phyloP scores from a whole-genome alignment of 23 red algal genomes.

The Pyropia haitanensis region DNA sequence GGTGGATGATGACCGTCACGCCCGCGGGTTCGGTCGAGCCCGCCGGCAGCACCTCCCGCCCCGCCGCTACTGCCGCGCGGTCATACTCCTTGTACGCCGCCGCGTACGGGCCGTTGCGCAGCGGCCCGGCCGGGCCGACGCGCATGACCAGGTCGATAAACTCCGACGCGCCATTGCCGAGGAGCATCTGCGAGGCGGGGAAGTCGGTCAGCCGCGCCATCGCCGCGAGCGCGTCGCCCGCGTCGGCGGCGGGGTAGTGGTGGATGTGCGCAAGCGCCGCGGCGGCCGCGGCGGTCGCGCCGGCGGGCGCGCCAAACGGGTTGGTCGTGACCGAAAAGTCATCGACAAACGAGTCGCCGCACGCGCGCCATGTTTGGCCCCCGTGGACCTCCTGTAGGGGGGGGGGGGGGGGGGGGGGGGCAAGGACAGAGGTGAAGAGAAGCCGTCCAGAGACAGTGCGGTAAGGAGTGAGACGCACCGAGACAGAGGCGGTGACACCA shows the following conservation, averaged over 20 bases:
- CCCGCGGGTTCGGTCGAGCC: constrained; percentile 14
- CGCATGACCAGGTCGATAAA: constrained; percentile 94
- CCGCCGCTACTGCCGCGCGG: constrained; percentile 81
- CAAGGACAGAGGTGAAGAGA: no score
- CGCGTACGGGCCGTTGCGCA: constrained; percentile 71
- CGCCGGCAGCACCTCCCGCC: constrained; percentile 20
- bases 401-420: no score
- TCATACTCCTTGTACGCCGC: constrained; percentile 96
- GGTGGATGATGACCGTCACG: constrained; percentile 90
- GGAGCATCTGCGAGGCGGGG: constrained; percentile 47
- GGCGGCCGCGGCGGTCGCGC: constrained; percentile 36
- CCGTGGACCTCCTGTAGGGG: constrained; percentile 82
- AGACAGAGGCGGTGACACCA: no score
- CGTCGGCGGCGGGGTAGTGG: constrained; percentile 90
- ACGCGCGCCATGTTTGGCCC: constrained; percentile 85
- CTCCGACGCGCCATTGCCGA: constrained; percentile 98
- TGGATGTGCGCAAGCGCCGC: constrained; percentile 59
- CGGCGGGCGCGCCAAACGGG: constrained; percentile 68
- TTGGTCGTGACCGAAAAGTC: constrained; percentile 99
- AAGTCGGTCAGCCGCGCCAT: constrained; percentile 49
- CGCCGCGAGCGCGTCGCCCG: constrained; percentile 28
- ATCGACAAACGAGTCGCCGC: constrained; percentile 57
- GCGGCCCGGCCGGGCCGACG: constrained; percentile 50
- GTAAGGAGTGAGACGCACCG: no score
- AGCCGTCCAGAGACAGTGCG: no score